These are phyloP conservation scores for Albizia julibrissin DNA, from an alignment of 306 rosid genomes.

Conservation along the genomic window DNA sequence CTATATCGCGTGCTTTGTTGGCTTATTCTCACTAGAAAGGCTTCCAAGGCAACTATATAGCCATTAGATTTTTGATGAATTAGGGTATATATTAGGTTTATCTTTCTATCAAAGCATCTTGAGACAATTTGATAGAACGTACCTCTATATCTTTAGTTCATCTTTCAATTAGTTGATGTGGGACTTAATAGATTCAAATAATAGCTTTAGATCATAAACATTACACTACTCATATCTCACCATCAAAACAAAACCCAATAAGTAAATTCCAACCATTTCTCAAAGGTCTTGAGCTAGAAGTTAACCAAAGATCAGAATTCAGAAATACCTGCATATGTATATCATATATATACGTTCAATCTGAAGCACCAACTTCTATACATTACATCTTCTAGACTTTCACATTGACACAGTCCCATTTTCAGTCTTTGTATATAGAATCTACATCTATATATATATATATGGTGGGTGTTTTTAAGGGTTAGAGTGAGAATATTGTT, in stretches of 20 bases:
- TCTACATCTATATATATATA: neutral
- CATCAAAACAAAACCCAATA: neutral
- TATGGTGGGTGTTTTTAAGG: conserved; percentile 24
- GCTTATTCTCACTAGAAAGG: conserved; percentile 71
- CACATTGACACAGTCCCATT: neutral
- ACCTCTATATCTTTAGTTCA: too few relatives aligned
- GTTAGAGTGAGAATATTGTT: conserved; percentile 29
- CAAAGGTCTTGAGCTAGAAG: neutral
- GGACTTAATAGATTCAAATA: too few relatives aligned
- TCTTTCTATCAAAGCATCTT: too few relatives aligned
- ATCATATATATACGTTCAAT: neutral
- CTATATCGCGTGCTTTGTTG: conserved; percentile 82
- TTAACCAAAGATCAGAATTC: too few relatives aligned
- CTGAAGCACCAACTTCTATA: neutral
- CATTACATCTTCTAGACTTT: neutral
- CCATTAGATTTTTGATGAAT: too few relatives aligned
- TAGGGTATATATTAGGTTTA: too few relatives aligned
- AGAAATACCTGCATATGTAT: neutral
- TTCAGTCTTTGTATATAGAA: neutral
- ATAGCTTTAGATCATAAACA: neutral
- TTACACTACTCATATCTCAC: neutral
- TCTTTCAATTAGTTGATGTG: too few relatives aligned
- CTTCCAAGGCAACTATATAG: conserved; percentile 57
- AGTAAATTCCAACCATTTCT: neutral
- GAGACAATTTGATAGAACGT: too few relatives aligned